Base-by-base conservation (phyloP, 345 rosid genomes). In the Syzygium aromaticum region DNA sequence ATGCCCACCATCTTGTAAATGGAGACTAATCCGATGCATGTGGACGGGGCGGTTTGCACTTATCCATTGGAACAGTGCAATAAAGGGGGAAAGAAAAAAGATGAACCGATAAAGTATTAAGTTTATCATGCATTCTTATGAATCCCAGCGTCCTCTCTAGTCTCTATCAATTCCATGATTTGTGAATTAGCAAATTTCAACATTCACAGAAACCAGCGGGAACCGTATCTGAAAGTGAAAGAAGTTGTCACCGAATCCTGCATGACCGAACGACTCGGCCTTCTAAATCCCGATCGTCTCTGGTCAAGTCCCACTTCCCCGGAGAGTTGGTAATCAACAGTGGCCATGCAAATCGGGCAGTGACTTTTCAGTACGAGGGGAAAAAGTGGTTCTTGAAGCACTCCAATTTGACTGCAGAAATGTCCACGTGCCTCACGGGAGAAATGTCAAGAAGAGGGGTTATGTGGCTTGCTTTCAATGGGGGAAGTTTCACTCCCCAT, bases 81-180 rank as follows among this genome's bases (percentile, higher is more conserved):
- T 61, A n/a, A n/a, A 61, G 73, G 15, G 9, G 19, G 73, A 61
- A 61, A 61, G 73, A n/a, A n/a, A 61, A 61, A 61, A 27, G 2
- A 61, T 1, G 3, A n/a, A 61, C 1, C 3, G 19, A 27, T 2
- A 61, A 61, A n/a, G 17, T 3, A 0, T 1, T n/a, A n/a, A 61
- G 16, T 1, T 0, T 1, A 13, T 61, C 73, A 1, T n/a, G 73
- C 38, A 14, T n/a, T 61, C 73, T 16, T 0, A 16, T 3, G 7
- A 61, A 13, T 61, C 19, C 33, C 8, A 61, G 19, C 73, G 17
- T 61, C 73, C 73, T 61, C 38, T 61, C 73, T 14, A 61, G 33
- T 61, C 38, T 61, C 73, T 14, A 61, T 61, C 73, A 6, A 61
- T 61, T n/a, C 73, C 73, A 61, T 19, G 33, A 61, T 15, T 14